Evolutionary conservation across 2,329 filamentous ascomycete genomes (phyloP), one percentile per base, ranked within the genome.

Genomic region (Diaporthe sp.): DNA sequence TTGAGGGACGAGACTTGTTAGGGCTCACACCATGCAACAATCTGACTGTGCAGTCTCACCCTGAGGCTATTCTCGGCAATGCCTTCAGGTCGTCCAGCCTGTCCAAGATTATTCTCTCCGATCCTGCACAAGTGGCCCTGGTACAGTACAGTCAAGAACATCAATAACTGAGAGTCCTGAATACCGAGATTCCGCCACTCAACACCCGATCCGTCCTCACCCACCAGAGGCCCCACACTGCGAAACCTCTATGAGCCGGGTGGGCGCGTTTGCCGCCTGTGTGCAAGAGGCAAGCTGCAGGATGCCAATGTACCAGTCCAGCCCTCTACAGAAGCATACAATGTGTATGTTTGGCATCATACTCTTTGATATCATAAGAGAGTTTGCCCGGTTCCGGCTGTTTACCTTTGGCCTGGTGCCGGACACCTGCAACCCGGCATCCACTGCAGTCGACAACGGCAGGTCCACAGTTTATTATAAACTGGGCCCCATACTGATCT

Each of bases 181-280:
- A 70, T 70, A 55, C 34, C 65, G 34, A 70, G 49, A 55, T 55
- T 13, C 49, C 22, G n/a, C 49, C 65, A 42, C 47, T 70, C 49
- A 70, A 55, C 20, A 22, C 34, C 55, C 65, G 34, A 70, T 70
- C 49, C n/a, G n/a, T 42, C 13, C 34, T 70, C 13, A 28, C 49
- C 17, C 20, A 34, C 31, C 31, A 42, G 22, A 15, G 49, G 49
- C 49, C n/a, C 65, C 65, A 55, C 49, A 70, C 13, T 39, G 34
- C 13, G 8, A 55, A 55, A 13, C 22, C n/a, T 55, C 22, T 28
- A 70, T 55, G 49, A n/a, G 34, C 42, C 25, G 42, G 17, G 9
- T 47, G 60, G 60, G 44, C 44, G 5, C 12, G 22, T 22, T 34
- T 55, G 49, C 34, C 49, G 34, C 47, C 34, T 70, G 34, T 8